Base-by-base conservation (phyloP, 2,329 filamentous ascomycete species). In the Tolypocladium album region DNA sequence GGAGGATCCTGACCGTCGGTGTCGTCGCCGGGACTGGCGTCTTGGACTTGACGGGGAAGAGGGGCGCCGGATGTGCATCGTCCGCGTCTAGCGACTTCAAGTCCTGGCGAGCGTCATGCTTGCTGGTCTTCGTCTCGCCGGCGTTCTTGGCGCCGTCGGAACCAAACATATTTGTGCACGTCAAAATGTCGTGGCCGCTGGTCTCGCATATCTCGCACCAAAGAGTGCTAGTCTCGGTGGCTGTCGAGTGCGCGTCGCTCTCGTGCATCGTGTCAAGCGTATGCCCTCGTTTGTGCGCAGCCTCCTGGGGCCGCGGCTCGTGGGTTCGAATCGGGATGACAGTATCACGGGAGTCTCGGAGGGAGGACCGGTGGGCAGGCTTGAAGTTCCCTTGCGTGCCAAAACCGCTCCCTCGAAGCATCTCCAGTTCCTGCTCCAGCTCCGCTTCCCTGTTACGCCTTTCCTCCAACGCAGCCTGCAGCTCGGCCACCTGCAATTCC, bases 171-270 rank as follows among this genome's bases (percentile, higher is more conserved):
- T 91, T 93, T 58, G 89, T 92, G 79, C 93, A 97, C 27, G 90
- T 95, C 60, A 97, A 79, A 62, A 97, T 96, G 68, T 97, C 93
- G 70, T 97, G 93, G 20, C 93, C 92, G 55, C 85, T 82, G 40
- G 89, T 90, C 76, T 97, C 92, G 76, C 93, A 97, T 63, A 97
- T 94, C 75, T 97, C 94, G 74, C 93, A 97, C 89, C 90, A 96
- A 63, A 92, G 81, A 20, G 81, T 84, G 71, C 85, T 89, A 67
- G 81, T 86, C 70, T 92, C 89, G 45, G 88, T 90, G 27, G 84
- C 82, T 36, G 83, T 85, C 43, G 88, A 89, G 72, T 88, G 82
- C 17, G 81, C 79, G 66, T 89, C 88, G 68, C 83, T 89, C 72
- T 89, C 88, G 50, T 80, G 81, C 86, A 88, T 89, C 6, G 85